phyloP scores from a whole-genome alignment of 2,329 filamentous ascomycete species.

The Mycosphaerelloides madeirae region DNA sequence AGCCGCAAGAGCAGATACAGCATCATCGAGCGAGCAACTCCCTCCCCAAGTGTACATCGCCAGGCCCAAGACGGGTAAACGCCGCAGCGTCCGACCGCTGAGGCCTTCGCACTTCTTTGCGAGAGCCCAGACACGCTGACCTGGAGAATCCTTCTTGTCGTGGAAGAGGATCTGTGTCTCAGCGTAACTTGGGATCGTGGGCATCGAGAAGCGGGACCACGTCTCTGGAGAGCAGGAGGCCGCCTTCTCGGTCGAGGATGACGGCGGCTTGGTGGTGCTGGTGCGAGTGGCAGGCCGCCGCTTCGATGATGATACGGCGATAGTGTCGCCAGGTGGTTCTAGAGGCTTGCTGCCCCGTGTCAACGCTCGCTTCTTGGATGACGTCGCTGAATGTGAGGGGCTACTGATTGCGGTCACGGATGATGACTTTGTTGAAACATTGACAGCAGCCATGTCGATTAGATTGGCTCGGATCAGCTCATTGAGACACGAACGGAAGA shows the following conservation, averaged over 20 bases:
- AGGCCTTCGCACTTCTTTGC: conserved; percentile 35
- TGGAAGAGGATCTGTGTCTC: conserved; percentile 27
- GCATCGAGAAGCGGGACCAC: conserved; percentile 10
- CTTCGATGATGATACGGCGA: not conserved
- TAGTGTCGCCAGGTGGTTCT: no score
- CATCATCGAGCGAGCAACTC: conserved; percentile 35
- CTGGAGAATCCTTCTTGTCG: conserved; percentile 22
- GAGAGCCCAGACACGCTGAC: conserved; percentile 30
- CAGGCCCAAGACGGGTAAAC: conserved; percentile 39
- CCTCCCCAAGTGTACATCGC: conserved; percentile 37
- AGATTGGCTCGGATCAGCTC: conserved; percentile 39
- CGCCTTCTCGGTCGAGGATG: conserved; percentile 1
- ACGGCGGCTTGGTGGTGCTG: not conserved
- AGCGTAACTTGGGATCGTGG: conserved; percentile 26
- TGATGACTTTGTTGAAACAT: conserved; percentile 1
- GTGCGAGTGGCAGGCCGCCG: conserved; percentile 4
- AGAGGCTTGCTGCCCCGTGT: not conserved
- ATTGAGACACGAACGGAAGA: conserved; percentile 46
- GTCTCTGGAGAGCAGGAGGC: conserved; percentile 5
- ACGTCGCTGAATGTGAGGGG: not conserved
- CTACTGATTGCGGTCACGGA: not conserved
- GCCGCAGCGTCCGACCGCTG: conserved; percentile 40
- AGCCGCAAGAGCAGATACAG: conserved; percentile 35
- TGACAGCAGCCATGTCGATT: conserved; percentile 26
- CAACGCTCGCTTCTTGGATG: not conserved